Percentiles rank a stretch among this genome's conserved stretches.
Evolutionary conservation across 1,139 yeast genomes (phyloP).

Genomic region (Diutina ranongensis): DNA sequence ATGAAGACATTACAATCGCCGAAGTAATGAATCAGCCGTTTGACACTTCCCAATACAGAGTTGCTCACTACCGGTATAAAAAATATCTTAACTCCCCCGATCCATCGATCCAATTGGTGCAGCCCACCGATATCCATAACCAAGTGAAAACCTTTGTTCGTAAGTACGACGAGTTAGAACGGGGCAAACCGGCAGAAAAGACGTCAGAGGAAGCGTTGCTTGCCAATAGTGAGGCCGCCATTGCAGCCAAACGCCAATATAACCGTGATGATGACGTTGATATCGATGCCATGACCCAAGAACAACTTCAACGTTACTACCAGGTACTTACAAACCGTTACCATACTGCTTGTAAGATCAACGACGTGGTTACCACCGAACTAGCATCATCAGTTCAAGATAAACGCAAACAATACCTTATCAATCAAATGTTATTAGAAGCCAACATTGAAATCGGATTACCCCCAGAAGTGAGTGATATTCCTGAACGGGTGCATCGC

Average conservation of each 20-base stretch:
- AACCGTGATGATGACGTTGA: background rate
- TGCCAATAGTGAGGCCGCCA: background rate
- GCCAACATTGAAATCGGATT: conserved; percentile 2
- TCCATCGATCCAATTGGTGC: background rate
- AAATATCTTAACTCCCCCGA: conserved; percentile 13
- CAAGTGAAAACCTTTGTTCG: background rate
- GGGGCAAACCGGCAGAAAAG: background rate
- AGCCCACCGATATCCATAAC: background rate
- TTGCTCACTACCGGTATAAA: conserved; percentile 24
- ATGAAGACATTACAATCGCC: conserved; percentile 10
- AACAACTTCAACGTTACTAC: background rate
- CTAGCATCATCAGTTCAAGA: background rate
- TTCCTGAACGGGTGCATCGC: conserved; percentile 5
- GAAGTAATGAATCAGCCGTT: conserved; percentile 20
- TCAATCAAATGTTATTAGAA: conserved; percentile 1
- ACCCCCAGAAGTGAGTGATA: background rate
- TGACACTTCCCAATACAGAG: conserved; percentile 22
- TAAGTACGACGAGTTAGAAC: conserved; percentile 1
- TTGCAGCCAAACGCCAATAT: background rate
- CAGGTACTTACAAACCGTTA: background rate
- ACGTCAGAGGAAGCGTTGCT: background rate
- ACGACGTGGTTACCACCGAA: background rate
- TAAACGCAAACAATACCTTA: background rate
- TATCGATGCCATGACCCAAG: background rate
- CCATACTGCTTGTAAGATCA: background rate